A percentile compares a stretch with the other conserved stretches of the same genome.
Evolutionary conservation across 1,284 basidiomycete species (phyloP).

Genomic region (Ganoderma lucidum): DNA sequence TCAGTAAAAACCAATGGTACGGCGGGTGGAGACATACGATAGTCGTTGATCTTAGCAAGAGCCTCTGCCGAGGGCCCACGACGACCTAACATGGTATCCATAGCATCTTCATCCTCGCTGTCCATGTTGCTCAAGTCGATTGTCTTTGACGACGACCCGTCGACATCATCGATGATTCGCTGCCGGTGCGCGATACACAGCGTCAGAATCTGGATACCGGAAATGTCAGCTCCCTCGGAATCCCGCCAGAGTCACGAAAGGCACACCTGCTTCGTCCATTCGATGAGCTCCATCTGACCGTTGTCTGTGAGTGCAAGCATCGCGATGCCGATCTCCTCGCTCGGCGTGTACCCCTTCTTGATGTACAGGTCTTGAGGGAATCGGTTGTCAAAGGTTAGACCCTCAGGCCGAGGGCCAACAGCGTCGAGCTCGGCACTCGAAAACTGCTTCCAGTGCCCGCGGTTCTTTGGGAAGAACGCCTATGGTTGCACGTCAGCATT

Average conservation of each 20-base stretch:
- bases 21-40: conserved; percentile 60
- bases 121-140: conserved; percentile 46
- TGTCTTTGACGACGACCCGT: conserved; percentile 52
- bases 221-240: not conserved
- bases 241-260: not conserved
- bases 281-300: conserved; percentile 68
- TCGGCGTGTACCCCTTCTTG: conserved; percentile 90
- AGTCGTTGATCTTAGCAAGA: conserved; percentile 75
- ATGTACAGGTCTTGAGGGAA: conserved; percentile 79
- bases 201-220: conserved; percentile 63
- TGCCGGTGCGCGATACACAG: conserved; percentile 72
- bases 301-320: conserved; percentile 79
- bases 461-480: conserved; percentile 91
- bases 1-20: not conserved
- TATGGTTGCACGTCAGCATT: conserved; percentile 37
- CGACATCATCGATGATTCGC: conserved; percentile 76
- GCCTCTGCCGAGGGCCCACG: conserved; percentile 74
- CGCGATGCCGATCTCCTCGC: conserved; percentile 88
- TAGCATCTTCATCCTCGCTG: conserved; percentile 54
- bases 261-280: conserved; percentile 83
- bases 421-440: conserved; percentile 83
- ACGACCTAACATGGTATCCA: conserved; percentile 44
- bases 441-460: conserved; percentile 85
- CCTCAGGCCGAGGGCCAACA: conserved; percentile 51
- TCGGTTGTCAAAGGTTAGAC: conserved; percentile 51